A percentile compares a stretch with the other conserved stretches of the same genome.
Conservation (phyloP, 495 filamentous ascomycete species). For the Lophiostoma macrostomum region DNA sequence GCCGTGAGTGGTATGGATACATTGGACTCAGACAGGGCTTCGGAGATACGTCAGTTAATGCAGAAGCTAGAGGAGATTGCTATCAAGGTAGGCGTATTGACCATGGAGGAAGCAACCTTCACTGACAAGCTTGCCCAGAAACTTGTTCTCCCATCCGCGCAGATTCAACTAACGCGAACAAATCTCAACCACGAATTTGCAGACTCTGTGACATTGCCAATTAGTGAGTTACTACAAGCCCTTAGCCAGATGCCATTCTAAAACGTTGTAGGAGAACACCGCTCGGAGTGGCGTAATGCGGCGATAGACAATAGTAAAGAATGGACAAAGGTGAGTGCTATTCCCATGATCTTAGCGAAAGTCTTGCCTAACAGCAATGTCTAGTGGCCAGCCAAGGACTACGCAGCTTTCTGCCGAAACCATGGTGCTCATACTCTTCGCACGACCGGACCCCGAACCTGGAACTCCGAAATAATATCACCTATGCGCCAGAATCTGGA, state of each 20-base stretch:
- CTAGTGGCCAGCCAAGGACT: constrained; percentile 13
- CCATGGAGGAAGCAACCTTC: not conserved
- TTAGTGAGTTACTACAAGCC: no score
- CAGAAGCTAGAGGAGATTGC: constrained; percentile 9
- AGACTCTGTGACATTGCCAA: constrained; percentile 13
- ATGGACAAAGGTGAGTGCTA: constrained; percentile 17
- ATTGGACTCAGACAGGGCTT: not conserved
- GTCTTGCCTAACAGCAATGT: not conserved
- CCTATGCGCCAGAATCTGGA: constrained; percentile 20
- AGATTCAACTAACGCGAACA: constrained; percentile 9
- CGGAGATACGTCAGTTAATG: constrained; percentile 10
- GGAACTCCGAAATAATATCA: constrained; percentile 22
- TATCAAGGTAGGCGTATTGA: constrained; percentile 6
- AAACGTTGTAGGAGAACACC: constrained; percentile 16
- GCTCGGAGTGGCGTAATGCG: constrained; percentile 13
- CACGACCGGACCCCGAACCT: constrained; percentile 4
- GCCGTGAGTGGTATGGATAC: constrained; percentile 5
- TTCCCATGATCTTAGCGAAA: not conserved
- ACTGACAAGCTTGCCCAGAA: constrained; percentile 5
- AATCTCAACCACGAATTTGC: constrained; percentile 21
- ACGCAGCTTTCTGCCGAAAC: constrained; percentile 17
- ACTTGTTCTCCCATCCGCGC: constrained; percentile 16
- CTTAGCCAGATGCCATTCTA: not conserved
- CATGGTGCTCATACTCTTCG: constrained; percentile 8
- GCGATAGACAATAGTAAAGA: constrained; percentile 16